Percentiles rank a stretch among this genome's conserved stretches.
phyloP scores from a whole-genome alignment of 192 early-diverging fungal genomes.

The Dissophora ornata region DNA sequence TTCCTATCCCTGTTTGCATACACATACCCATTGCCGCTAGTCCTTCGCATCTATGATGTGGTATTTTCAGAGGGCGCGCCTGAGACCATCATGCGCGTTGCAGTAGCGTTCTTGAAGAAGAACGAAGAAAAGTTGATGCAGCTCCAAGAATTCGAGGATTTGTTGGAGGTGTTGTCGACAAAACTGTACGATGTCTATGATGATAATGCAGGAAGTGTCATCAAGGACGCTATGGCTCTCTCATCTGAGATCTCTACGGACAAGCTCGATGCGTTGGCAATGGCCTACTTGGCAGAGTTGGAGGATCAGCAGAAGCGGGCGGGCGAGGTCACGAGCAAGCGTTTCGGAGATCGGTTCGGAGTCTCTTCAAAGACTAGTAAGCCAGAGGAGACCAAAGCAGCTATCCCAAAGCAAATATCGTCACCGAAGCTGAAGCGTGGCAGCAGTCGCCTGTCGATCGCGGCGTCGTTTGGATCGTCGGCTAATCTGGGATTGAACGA shows the following conservation, averaged over 20 bases:
- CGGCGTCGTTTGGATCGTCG: slow-evolving; percentile 39
- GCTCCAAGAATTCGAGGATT: slow-evolving; percentile 80
- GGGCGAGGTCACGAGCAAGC: slow-evolving; percentile 59
- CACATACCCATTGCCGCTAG: slow-evolving; percentile 89
- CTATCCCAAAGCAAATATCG: slow-evolving; percentile 10
- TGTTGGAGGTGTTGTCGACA: slow-evolving; percentile 84
- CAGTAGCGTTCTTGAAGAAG: slow-evolving; percentile 89
- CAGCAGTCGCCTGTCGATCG: slow-evolving; percentile 44
- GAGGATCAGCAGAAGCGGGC: slow-evolving; percentile 66
- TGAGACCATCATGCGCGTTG: slow-evolving; percentile 89
- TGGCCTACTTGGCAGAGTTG: slow-evolving; percentile 63
- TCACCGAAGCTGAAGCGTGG: slow-evolving; percentile 30
- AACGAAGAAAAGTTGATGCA: slow-evolving; percentile 77
- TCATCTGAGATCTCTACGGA: slow-evolving; percentile 72
- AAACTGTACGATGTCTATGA: slow-evolving; percentile 87
- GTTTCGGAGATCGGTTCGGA: slow-evolving; percentile 60
- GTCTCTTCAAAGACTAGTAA: slow-evolving; percentile 20
- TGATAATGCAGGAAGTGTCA: slow-evolving; percentile 67
- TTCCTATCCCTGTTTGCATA: slow-evolving; percentile 98
- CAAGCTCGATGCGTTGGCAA: slow-evolving; percentile 79
- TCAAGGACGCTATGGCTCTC: slow-evolving; percentile 84
- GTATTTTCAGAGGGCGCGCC: slow-evolving; percentile 91
- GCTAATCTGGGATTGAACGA: slow-evolving; percentile 13
- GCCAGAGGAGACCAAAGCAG: slow-evolving; percentile 20
- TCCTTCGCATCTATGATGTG: slow-evolving; percentile 93